Evolutionary conservation across 306 rosid species (phyloP), one percentile per base, ranked within the genome.

Genomic region (Castanospermum australe): DNA sequence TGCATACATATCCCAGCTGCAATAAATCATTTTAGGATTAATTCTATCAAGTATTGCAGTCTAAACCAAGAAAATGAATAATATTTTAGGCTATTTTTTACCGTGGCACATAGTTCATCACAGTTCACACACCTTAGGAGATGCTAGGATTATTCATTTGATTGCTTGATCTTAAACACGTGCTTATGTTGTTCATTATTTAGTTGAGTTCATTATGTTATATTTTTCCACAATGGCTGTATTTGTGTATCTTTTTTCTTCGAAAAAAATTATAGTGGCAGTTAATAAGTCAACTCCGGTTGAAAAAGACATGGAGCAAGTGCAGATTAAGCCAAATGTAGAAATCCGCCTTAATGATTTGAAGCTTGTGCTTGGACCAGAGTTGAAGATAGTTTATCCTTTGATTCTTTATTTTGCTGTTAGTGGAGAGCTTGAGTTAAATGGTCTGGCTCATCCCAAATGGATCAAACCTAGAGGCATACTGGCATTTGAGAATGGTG

Each of bases 351-450:
- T 92, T 35, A 86, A 88, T 84, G 95, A 91, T 89, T 82, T 95
- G 87, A 92, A 88, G 87, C 94, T 95, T 78, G 79, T 82, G 71
- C 91, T 95, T 47, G 99, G 99, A 86, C 99, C 99, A 41, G 97
- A 92, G 76, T 83, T 94, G 91, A 92, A 92, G 82, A 90, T 94
- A 73, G 87, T 88, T 51, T 94, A 92, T 86, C 99, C 99, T 78
- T 86, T 90, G 82, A 90, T 95, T 77, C 98, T 95, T 67, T 86
- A 86, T 78, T 92, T 89, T 70, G 78, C 91, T 68, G 92, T 94
- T 38, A 91, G 93, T 45, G 98, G 98, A 74, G 97, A 91, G 83
- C 94, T 95, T 68, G 99, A 90, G 84, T 88, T 95, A 74, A 91
- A 91, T 84, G 99, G 99, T 71, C 81, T 48, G 9, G 89, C 90